Conservation (phyloP, 1,139 yeast species). For the Scheffersomyces titani region DNA sequence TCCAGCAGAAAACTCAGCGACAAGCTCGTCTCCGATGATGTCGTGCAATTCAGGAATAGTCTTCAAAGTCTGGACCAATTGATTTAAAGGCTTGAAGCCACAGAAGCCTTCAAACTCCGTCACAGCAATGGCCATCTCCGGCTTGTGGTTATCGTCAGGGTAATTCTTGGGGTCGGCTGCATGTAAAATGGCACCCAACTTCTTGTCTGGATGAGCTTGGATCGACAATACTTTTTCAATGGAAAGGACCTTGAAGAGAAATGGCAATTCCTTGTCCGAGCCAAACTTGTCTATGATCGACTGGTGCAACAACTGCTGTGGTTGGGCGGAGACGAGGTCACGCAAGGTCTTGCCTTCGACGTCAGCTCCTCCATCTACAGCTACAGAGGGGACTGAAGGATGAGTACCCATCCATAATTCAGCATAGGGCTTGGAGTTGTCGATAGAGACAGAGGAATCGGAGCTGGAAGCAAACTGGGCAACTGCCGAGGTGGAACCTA, state of each 20-base stretch:
- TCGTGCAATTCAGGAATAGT: conserved; percentile 74
- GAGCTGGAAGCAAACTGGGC: conserved; percentile 81
- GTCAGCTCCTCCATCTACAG: conserved; percentile 37
- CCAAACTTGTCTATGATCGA: conserved; percentile 68
- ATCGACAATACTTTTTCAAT: conserved; percentile 90
- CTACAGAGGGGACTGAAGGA: conserved; percentile 83
- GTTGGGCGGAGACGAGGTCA: conserved; percentile 61
- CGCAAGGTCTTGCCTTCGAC: conserved; percentile 56
- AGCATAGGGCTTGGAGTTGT: conserved; percentile 79
- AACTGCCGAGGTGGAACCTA: conserved; percentile 82
- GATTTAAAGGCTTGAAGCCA: conserved; percentile 89
- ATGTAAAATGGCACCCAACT: conserved; percentile 74
- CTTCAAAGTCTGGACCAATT: conserved; percentile 66
- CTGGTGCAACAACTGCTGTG: conserved; percentile 59
- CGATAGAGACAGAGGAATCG: conserved; percentile 60
- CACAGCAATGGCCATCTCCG: conserved; percentile 98
- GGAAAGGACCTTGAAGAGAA: conserved; percentile 88
- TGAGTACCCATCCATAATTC: conserved; percentile 99
- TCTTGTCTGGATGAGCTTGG: conserved; percentile 98
- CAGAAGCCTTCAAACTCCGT: conserved; percentile 97
- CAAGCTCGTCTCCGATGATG: conserved; percentile 65
- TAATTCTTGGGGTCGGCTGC: conserved; percentile 86
- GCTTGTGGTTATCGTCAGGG: conserved; percentile 98
- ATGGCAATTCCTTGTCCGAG: conserved; percentile 74
- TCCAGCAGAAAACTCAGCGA: conserved; percentile 52